Base-by-base conservation (phyloP, 1,284 basidiomycete species). In the Apiotrichum montevideense region DNA sequence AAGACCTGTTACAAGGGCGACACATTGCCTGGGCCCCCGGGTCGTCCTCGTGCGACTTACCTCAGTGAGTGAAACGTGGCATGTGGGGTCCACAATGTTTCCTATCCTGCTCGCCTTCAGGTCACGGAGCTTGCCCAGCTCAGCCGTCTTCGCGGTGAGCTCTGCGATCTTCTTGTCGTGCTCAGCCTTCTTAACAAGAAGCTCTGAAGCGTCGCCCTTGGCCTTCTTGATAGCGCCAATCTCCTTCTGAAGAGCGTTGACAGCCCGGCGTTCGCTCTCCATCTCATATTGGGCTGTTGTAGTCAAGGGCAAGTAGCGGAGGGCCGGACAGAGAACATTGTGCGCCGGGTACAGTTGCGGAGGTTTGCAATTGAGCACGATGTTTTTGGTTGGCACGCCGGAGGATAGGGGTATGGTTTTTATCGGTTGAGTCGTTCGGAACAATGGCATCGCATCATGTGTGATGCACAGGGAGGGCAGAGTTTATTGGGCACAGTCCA, bases 211-310 rank as follows among this genome's bases (percentile, higher is more conserved):
- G 61, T 85, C 81, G 76, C 97, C 85, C 78, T 98, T 98, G 34
- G 87, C 88, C 84, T 95, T 97, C 78, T 91, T 96, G 83, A 94
- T 96, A 3, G 84, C 81, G 4, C 85, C 87, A 71, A 98, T 97
- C 75, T 95, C 85, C 75, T 97, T 97, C 79, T 98, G 93, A 8
- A 93, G 81, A 10, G 84, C 84, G 70, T 98, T 98, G 57, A 90
- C 84, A 66, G 91, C 83, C 72, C 93, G 90, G 70, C 86, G 84
- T 49, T 88, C 77, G 34, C 80, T 81, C 70, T 90, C 90, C 43
- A 85, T 81, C 59, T 95, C 88, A 72, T 85, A 97, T 70, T 92
- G 87, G 80, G 89, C 91, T 90, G 69, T 8, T 46, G 21, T 10
- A 11, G 14, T 21, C 21, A 21, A 21, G 21, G 21, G 21, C 21